Conservation (phyloP, 352 stramenopile species). For the Globisporangium takayamanum region DNA sequence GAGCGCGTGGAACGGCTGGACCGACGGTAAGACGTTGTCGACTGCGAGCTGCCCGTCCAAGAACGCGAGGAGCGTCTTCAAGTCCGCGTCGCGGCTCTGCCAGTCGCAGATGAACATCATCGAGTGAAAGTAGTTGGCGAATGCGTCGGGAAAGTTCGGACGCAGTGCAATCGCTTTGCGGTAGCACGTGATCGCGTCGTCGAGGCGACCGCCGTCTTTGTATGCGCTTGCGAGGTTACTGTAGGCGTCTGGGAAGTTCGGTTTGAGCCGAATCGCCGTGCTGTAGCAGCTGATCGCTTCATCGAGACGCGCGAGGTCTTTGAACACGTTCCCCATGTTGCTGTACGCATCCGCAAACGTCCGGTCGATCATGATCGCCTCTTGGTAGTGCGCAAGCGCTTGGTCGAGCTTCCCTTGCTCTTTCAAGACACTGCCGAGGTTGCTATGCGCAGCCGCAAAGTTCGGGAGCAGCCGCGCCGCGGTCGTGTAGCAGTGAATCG, state of each 20-base stretch:
- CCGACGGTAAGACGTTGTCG: slow-evolving; percentile 54
- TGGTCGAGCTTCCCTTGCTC: slow-evolving; percentile 91
- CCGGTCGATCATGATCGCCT: slow-evolving; percentile 91
- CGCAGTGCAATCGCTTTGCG: slow-evolving; percentile 87
- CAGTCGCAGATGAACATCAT: slow-evolving; percentile 93
- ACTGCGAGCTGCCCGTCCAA: slow-evolving; percentile 17
- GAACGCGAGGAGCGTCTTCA: slow-evolving; percentile 39
- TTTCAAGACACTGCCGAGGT: slow-evolving; percentile 93
- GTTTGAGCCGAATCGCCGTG: slow-evolving; percentile 87
- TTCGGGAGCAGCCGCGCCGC: slow-evolving; percentile 86
- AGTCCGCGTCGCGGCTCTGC: slow-evolving; percentile 71
- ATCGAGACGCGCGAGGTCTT: slow-evolving; percentile 82
- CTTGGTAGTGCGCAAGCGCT: slow-evolving; percentile 91
- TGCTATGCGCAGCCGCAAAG: slow-evolving; percentile 91
- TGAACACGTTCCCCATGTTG: slow-evolving; percentile 95
- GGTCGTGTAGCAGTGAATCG: slow-evolving; percentile 92
- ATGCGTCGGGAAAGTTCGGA: slow-evolving; percentile 89
- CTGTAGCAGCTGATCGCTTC: slow-evolving; percentile 89
- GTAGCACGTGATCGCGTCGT: slow-evolving; percentile 92
- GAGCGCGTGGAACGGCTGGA: slow-evolving; percentile 92
- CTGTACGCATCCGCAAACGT: slow-evolving; percentile 90
- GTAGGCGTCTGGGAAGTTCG: slow-evolving; percentile 88
- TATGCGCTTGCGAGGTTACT: slow-evolving; percentile 91
- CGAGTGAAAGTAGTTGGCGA: slow-evolving; percentile 91
- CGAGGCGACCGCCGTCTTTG: slow-evolving; percentile 84